These are phyloP conservation scores for Cenchrus americanus DNA, from an alignment of 176 grass and related monocot species.

Conservation along the genomic window DNA sequence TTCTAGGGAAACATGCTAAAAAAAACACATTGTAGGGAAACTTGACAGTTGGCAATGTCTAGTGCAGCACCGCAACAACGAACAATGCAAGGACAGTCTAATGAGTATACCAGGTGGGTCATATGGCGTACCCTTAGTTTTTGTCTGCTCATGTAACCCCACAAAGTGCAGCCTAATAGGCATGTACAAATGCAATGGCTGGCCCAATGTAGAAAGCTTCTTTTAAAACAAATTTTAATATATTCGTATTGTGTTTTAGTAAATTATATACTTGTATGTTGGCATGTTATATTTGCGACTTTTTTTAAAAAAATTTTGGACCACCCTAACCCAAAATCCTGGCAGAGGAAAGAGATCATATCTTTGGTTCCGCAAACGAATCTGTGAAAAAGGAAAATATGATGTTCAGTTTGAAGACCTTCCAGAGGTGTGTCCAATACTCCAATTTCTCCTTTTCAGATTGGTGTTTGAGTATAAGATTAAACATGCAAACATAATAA, in stretches of 20 bases:
- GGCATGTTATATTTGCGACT: not conserved
- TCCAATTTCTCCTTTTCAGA: not conserved
- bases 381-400: not conserved
- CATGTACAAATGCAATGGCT: not conserved
- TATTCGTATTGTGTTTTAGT: not conserved
- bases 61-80: not conserved
- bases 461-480: not conserved
- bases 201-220: not conserved
- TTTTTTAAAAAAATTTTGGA: not conserved
- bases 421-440: not conserved
- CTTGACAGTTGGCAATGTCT: not conserved
- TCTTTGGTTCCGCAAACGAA: not conserved
- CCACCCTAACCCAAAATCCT: not conserved
- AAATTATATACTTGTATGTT: not conserved
- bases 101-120: no score
- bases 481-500: not conserved
- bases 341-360: not conserved
- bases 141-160: not conserved
- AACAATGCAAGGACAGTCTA: not conserved
- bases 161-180: not conserved
- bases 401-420: slow-evolving; percentile 21
- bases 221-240: not conserved
- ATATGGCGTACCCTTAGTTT: not conserved
- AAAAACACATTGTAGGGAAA: not conserved
- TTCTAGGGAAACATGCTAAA: not conserved